Evolutionary conservation across 2,329 filamentous ascomycete genomes (phyloP), one percentile per base, ranked within the genome.

Genomic region (Chaetomiaceae sp.): DNA sequence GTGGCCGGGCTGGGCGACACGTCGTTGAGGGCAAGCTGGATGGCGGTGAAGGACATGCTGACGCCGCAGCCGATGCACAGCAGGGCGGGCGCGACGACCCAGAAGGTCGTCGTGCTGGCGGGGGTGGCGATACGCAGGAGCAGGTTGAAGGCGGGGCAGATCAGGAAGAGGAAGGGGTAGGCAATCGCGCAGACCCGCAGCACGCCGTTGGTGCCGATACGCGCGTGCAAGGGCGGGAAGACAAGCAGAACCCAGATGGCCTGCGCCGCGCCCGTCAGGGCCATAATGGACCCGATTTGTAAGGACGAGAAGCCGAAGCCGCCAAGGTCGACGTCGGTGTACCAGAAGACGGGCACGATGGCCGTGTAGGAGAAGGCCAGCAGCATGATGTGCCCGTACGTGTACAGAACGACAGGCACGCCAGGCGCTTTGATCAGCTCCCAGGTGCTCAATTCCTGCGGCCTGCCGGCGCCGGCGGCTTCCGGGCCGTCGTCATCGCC

Each of bases 1-100:
- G 79, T 75, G 34, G 71, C 69, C 1, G 78, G 74, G 9, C 73
- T 78, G 0, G 87, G 87, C 0, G 81, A 74, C 2, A 85, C 77
- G 48, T 90, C 84, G 62, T 91, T 91, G 26, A 91, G 60, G 0
- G 80, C 79, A 8, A 91, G 78, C 68, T 90, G 85, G 1, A 83
- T 74, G 2, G 73, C 81, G 0, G 84, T 89, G 59, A 84, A 86
- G 2, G 74, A 70, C 83, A 87, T 88, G 39, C 73, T 74, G 0
- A 86, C 76, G 1, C 80, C 79, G 11, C 74, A 74, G 0, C 81
- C 83, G 0, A 86, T n/a, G 0, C 69, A 66, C 10, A 82, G 61
- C 9, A 64, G 40, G 0, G 65, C 52, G 0, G 71, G 70, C 1
- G 61, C 66, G 2, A 73, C 38, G 2, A 74, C 58, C 79, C 83